phyloP scores from a whole-genome alignment of 345 rosid genomes.

The Brassica rapa region DNA sequence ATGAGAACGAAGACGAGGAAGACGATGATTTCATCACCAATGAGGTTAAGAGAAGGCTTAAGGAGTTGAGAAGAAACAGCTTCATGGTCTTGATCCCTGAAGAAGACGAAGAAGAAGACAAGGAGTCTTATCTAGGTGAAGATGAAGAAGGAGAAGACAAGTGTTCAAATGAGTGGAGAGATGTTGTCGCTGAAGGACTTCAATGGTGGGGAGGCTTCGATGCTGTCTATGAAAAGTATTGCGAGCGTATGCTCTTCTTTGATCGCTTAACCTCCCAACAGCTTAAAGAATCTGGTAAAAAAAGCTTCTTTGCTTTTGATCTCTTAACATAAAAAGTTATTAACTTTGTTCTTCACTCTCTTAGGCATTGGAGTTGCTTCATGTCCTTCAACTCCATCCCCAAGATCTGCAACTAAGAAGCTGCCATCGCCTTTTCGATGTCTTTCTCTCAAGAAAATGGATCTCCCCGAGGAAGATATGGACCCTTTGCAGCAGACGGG shows the following conservation, averaged over 20 bases:
- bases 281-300: conserved; percentile 67
- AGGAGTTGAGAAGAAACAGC: conserved; percentile 86
- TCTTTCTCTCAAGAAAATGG: conserved; percentile 72
- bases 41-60: conserved; percentile 90
- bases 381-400: conserved; percentile 71
- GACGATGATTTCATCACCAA: conserved; percentile 88
- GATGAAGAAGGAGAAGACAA: conserved; percentile 55
- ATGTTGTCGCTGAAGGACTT: conserved; percentile 83
- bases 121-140: conserved; percentile 62
- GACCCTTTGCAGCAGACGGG: conserved; percentile 56
- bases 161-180: conserved; percentile 75
- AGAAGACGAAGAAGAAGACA: conserved; percentile 72
- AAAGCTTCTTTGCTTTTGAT: conserved; percentile 6
- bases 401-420: conserved; percentile 79
- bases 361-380: conserved; percentile 49
- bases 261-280: conserved; percentile 71
- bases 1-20: conserved; percentile 69
- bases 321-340: neutral
- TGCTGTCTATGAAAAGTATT: conserved; percentile 82
- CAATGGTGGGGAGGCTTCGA: conserved; percentile 98
- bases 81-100: conserved; percentile 95
- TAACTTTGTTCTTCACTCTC: neutral
- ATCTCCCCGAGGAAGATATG: conserved; percentile 69
- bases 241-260: conserved; percentile 84
- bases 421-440: conserved; percentile 80